Evolutionary conservation across 768 basidiomycete genomes (phyloP), one percentile per base, ranked within the genome.

Genomic region (Hemileccinum impolitum): DNA sequence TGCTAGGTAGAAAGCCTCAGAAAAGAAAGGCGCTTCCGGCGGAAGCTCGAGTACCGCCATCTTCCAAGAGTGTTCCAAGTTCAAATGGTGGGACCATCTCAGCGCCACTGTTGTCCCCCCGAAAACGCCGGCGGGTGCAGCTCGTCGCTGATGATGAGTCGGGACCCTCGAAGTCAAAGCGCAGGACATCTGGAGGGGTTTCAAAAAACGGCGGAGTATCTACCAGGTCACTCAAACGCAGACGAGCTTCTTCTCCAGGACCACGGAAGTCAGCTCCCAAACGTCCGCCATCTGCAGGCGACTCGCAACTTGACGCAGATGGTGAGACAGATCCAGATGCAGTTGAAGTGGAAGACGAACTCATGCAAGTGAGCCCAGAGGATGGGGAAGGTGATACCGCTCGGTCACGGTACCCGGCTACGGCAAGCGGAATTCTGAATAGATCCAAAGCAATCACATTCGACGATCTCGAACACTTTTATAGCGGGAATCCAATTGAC

Each of bases 311-410:
- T 15, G 66, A 67, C 14, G 66, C 67, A 26, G 66, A 68, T 50
- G 66, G 69, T 26, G 58, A 58, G 35, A 58, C 62, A 17, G 68
- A 71, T 43, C 61, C 66, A 21, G 73, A 75, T 42, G 57, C 63
- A 14, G 60, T 69, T 25, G 73, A 72, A 11, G 72, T 75, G 45
- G 67, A 64, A 43, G 66, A 66, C 23, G 61, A 61, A 34, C 60
- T 65, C 40, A 64, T 67, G 61, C 57, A 55, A 55, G 57, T 37
- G 28, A 56, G 56, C 34, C 5, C 37, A 18, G 67, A 61, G 36
- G 63, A 58, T 32, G 45, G 11, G 1, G 61, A 63, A 41, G 56
- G 56, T 23, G 47, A 21, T 34, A 40, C 48, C 17, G 26, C 49
- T 25, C 45, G 21, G 51, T 42, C 50, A 40, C 50, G n/a, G 19